Evolutionary conservation across 257 asterid genomes (phyloP), one percentile per base, ranked within the genome.

Genomic region (Rauvolfia tetraphylla): DNA sequence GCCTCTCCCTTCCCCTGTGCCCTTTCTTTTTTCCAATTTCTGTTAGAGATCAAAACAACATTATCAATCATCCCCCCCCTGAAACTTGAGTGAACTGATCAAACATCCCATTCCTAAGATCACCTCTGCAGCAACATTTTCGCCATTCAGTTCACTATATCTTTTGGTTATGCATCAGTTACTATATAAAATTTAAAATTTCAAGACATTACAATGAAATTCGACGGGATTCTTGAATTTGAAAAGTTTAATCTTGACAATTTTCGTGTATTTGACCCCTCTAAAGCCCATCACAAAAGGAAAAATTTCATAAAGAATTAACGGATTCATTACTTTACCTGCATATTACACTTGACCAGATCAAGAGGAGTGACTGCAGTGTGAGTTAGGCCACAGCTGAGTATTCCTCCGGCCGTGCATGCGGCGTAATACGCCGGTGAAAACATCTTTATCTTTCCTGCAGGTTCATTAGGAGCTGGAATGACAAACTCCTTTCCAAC

Each of bases 321-420:
- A 8, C 27, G 25, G 6, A 20, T 56, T 48, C 29, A 20, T 53
- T 9, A n/a, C 8, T 49, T 41, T 27, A 92, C 97, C 96, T 92
- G 98, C 98, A 93, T 93, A 66, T 91, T 91, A 82, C 98, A 93
- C 88, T 93, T 93, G 91, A 93, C 87, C 33, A 93, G 79, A 88
- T 93, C 98, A 54, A 93, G 95, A 18, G 98, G 98, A 23, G 98
- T 93, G 61, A 87, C 91, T 22, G 97, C 86, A 83, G 75, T 85
- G 84, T 93, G 98, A 76, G 98, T 91, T 54, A 83, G 79, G 20
- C 98, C 98, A 74, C 97, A 90, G 72, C 97, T 76, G 75, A 91
- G 53, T 18, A 80, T 71, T 49, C 98, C 98, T 3, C 87, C 98
- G n/a, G 76, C 73, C 7, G 96, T 76, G 80, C 92, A 93, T 17